Evolutionary conservation across 73 alveolate species (phyloP).

Genomic region (Stentor coeruleus): DNA sequence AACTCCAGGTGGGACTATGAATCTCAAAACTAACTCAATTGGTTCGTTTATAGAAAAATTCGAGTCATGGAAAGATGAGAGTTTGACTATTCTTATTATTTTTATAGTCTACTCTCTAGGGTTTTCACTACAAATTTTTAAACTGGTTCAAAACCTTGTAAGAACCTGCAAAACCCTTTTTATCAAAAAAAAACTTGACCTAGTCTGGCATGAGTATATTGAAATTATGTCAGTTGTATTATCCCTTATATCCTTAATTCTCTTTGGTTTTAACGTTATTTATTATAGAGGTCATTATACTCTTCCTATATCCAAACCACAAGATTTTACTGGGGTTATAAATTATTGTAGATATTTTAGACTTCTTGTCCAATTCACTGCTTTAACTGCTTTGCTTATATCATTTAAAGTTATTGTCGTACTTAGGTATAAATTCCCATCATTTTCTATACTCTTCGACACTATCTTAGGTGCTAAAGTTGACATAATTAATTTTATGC

Average conservation of each 20-base stretch:
- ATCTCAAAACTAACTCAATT: background rate
- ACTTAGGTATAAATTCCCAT: slow-evolving; percentile 12
- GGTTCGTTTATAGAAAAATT: background rate
- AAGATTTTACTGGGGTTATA: background rate
- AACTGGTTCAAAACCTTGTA: background rate
- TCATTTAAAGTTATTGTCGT: background rate
- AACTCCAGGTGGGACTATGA: background rate
- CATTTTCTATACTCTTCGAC: slow-evolving; percentile 2
- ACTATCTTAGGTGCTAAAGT: background rate
- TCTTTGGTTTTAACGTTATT: background rate
- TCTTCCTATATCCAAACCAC: background rate
- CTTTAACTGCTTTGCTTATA: background rate
- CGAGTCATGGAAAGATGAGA: background rate
- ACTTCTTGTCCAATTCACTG: background rate
- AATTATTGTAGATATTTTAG: background rate
- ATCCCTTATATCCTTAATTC: background rate
- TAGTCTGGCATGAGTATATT: slow-evolving; percentile 20
- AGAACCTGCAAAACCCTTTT: slow-evolving; percentile 20
- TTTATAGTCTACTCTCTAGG: background rate
- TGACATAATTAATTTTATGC: background rate
- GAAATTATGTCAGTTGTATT: background rate
- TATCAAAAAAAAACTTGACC: background rate
- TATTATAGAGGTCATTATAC: background rate
- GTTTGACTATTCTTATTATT: background rate
- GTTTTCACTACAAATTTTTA: background rate